These are phyloP conservation scores for Drechslerella dactyloides DNA, from an alignment of 2,329 filamentous ascomycete genomes.

Conservation along the genomic window DNA sequence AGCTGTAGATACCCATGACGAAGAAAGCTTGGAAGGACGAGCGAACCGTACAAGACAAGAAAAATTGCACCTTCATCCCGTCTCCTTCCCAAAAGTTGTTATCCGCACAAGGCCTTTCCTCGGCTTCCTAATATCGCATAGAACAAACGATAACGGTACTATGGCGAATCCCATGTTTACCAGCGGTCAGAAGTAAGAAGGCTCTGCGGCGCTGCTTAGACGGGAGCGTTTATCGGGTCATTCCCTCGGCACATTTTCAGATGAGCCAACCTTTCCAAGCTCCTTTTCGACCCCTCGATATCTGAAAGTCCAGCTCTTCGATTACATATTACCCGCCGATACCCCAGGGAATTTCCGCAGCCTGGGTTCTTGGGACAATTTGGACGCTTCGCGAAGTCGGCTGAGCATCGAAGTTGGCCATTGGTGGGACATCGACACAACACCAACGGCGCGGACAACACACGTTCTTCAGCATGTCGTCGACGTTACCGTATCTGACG, in stretches of 20 bases:
- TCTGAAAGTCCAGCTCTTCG: background rate
- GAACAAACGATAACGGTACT: conserved; percentile 28
- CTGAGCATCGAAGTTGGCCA: too few relatives aligned
- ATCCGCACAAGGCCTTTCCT: conserved; percentile 16
- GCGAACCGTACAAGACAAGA: conserved; percentile 7
- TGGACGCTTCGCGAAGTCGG: background rate
- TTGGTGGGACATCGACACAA: background rate
- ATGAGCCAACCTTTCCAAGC: background rate
- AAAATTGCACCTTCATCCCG: background rate
- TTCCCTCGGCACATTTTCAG: conserved; percentile 27
- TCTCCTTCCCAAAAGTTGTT: conserved; percentile 45
- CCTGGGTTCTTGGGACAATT: background rate
- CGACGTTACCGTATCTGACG: conserved; percentile 18
- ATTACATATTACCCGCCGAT: background rate
- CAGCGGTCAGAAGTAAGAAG: conserved; percentile 34
- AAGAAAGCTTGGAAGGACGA: conserved; percentile 7
- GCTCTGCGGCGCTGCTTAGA: conserved; percentile 29
- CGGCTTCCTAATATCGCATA: conserved; percentile 49
- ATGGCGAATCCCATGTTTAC: conserved; percentile 39
- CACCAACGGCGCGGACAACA: conserved; percentile 1
- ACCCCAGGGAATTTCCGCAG: background rate
- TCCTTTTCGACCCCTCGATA: background rate
- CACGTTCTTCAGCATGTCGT: conserved; percentile 28
- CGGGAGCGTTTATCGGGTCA: conserved; percentile 12
- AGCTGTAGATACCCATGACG: conserved; percentile 14